Evolutionary conservation across 441 rosid genomes (phyloP), one percentile per base, ranked within the genome.

Genomic region (Daphne laureola): DNA sequence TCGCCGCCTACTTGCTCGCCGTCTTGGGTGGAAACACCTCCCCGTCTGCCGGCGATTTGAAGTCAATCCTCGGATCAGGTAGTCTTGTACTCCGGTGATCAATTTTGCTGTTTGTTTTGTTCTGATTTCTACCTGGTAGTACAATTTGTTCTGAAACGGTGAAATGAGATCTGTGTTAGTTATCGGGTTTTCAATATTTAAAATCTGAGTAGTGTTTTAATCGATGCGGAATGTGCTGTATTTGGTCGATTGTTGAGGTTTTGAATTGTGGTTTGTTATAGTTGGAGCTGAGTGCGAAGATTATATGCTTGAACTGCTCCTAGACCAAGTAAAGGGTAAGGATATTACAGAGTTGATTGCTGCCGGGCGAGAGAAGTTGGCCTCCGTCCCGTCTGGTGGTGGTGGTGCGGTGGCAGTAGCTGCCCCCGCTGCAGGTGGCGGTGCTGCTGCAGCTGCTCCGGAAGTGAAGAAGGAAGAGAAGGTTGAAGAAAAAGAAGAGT

Each of bases 231-330:
- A 51, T n/a, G 12, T 6, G 12, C 12, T n/a, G 5, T 55, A 3
- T 49, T 43, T 17, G 3, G 9, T 45, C 17, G 17, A 43, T 4
- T 44, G 27, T 55, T 60, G 15, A 58, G 11, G 0, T 35, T 27
- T 45, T 36, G 45, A 25, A n/a, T 16, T 17, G 16, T 46, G 49
- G 15, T 2, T 12, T 31, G n/a, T 38, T 66, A 52, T 74, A 90
- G 97, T 87, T 68, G 97, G 97, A 46, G 83, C 74, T 2, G 91
- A 90, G 55, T 86, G 76, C 40, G 92, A 84, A n/a, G 86, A 79
- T 6, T 85, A 78, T 5, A 79, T 68, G 73, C 75, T 90, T 47
- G 80, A 80, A 59, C 67, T 81, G 56, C 81, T 90, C 42, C 44
- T 90, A 62, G 67, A 77, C 5, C 73, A 78, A 71, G 83, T 90